Conservation (phyloP, 768 basidiomycete species). For the Trichaptum fuscoviolaceum region DNA sequence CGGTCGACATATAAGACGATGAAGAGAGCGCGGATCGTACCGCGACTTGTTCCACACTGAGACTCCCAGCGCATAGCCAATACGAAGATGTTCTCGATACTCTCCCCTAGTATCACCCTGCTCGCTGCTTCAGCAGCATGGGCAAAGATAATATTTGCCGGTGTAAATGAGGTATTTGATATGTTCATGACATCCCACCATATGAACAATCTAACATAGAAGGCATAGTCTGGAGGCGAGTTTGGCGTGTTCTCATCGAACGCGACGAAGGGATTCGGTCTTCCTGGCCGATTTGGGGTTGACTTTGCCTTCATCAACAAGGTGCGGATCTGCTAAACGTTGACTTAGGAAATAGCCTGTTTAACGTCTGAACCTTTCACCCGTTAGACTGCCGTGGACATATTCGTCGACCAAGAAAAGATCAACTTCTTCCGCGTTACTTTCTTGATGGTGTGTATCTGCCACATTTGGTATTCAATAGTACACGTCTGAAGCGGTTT, state of each 20-base stretch:
- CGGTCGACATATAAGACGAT: background rate
- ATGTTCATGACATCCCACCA: background rate
- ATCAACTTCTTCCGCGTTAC: slow-evolving; percentile 46
- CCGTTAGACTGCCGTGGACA: slow-evolving; percentile 36
- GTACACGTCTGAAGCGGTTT: background rate
- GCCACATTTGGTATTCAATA: slow-evolving; percentile 3
- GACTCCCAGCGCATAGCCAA: background rate
- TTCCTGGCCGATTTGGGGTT: slow-evolving; percentile 39
- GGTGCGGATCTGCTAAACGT: slow-evolving; percentile 19
- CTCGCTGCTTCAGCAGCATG: slow-evolving; percentile 8
- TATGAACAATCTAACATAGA: background rate
- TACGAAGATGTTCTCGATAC: background rate
- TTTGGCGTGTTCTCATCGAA: slow-evolving; percentile 36
- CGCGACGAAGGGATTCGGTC: slow-evolving; percentile 31
- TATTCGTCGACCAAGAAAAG: slow-evolving; percentile 42
- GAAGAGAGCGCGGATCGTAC: background rate
- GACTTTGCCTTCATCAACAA: slow-evolving; percentile 46
- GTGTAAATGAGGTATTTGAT: slow-evolving; percentile 36
- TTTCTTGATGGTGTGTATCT: slow-evolving; percentile 32
- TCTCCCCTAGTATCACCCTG: background rate
- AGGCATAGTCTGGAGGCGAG: slow-evolving; percentile 38
- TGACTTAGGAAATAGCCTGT: background rate
- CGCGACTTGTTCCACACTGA: background rate
- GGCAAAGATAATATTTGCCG: slow-evolving; percentile 38
- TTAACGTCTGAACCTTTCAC: background rate